Percentiles rank a stretch among this genome's conserved stretches.
These are phyloP conservation scores for Glycine tomentella DNA, from an alignment of 306 rosid species.

Conservation along the genomic window DNA sequence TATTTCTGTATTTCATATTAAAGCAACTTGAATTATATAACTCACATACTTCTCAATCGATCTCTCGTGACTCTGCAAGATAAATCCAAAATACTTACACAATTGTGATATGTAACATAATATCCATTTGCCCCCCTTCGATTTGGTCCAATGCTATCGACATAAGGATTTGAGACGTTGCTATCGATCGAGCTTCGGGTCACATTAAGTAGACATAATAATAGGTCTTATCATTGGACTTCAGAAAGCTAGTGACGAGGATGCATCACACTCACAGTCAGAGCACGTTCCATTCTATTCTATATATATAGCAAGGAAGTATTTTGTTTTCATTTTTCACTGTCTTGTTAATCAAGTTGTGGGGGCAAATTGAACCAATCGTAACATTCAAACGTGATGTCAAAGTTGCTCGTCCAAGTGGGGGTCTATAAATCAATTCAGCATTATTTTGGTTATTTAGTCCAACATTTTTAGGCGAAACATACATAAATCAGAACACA, in stretches of 20 bases:
- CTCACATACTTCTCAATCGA: too few relatives aligned
- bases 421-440: background rate
- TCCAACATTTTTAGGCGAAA: background rate
- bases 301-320: too few relatives aligned
- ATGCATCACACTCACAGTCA: background rate
- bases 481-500: background rate
- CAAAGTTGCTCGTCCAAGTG: background rate
- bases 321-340: background rate
- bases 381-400: background rate
- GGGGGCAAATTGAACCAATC: background rate
- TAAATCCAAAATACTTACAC: too few relatives aligned
- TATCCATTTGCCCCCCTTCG: too few relatives aligned
- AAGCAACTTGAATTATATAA: too few relatives aligned
- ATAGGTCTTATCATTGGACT: conserved; percentile 4
- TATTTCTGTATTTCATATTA: too few relatives aligned
- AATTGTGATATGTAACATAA: too few relatives aligned
- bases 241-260: background rate
- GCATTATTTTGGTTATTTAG: background rate
- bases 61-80: too few relatives aligned
- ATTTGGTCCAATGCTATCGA: background rate
- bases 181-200: conserved; percentile 1
- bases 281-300: background rate
- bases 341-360: background rate
- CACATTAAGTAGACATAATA: background rate
- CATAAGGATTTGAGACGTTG: background rate